These are phyloP conservation scores for Fusarium floridanum DNA, from an alignment of 2,329 filamentous ascomycete species.

Conservation along the genomic window DNA sequence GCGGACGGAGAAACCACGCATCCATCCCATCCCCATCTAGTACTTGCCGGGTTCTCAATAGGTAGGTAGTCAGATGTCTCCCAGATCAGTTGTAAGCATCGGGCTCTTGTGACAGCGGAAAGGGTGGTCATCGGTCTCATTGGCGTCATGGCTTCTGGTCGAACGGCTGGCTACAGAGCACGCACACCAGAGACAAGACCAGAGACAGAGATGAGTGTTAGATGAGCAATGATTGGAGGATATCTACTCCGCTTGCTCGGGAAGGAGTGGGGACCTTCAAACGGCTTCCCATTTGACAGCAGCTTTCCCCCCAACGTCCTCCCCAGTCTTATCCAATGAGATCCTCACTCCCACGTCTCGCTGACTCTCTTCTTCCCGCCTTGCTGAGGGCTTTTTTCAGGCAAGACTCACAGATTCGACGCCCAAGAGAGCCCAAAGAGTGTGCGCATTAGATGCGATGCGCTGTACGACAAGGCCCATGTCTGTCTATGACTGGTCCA, in stretches of 20 bases:
- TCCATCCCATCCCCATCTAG: slow-evolving; percentile 3
- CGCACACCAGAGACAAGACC: slow-evolving; percentile 1
- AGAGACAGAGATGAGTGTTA: slow-evolving; percentile 3
- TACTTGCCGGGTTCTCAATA: slow-evolving; percentile 12
- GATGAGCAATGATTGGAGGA: slow-evolving; percentile 26
- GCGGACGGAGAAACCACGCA: slow-evolving; percentile 22
- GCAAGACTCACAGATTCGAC: slow-evolving; percentile 19
- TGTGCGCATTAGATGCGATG: slow-evolving; percentile 13
- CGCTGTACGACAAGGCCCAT: slow-evolving; percentile 7
- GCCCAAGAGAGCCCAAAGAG: slow-evolving; percentile 14
- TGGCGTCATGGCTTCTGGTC: slow-evolving; percentile 33
- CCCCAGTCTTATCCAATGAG: slow-evolving; percentile 28
- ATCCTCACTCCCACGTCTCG: slow-evolving; percentile 15
- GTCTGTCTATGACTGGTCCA: slow-evolving; percentile 23
- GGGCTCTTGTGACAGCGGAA: slow-evolving; percentile 29
- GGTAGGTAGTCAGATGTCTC: slow-evolving; percentile 33
- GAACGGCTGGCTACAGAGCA: slow-evolving; percentile 19
- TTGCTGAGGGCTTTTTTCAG: slow-evolving; percentile 31
- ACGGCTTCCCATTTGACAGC: slow-evolving; percentile 39
- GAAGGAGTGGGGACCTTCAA: slow-evolving; percentile 32
- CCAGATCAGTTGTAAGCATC: slow-evolving; percentile 24
- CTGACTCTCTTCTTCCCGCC: neutral
- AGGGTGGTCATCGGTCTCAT: slow-evolving; percentile 36
- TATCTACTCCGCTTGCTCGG: slow-evolving; percentile 27
- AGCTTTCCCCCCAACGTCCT: slow-evolving; percentile 27